A percentile compares a stretch with the other conserved stretches of the same genome.
Evolutionary conservation across 768 basidiomycete species (phyloP).

Genomic region (Sistotremastrum suecicum): DNA sequence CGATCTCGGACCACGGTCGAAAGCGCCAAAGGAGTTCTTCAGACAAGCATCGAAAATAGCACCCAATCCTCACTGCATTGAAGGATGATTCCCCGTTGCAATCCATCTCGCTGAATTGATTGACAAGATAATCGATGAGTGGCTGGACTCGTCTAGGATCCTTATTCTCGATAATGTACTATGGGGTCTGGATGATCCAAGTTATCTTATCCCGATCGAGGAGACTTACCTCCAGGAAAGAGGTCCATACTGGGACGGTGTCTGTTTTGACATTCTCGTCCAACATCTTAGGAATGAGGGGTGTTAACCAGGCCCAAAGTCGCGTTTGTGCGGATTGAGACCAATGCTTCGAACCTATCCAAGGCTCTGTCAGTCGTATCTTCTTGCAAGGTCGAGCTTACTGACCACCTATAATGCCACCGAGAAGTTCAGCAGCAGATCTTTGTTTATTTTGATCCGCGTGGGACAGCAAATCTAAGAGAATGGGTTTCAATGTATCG

Average conservation of each 20-base stretch:
- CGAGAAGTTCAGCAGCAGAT: constrained; percentile 73
- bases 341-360: constrained; percentile 78
- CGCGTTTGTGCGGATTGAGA: constrained; percentile 46
- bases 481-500: constrained; percentile 39
- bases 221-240: constrained; percentile 51
- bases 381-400: not conserved
- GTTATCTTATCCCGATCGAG: not conserved
- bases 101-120: constrained; percentile 51
- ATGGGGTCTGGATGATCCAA: not conserved
- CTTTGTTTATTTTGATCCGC: constrained; percentile 80
- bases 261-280: constrained; percentile 67
- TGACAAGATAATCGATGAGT: constrained; percentile 58
- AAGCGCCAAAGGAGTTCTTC: constrained; percentile 74
- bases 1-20: constrained; percentile 57
- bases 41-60: constrained; percentile 56
- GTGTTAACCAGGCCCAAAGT: constrained; percentile 74
- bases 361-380: constrained; percentile 8
- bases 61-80: constrained; percentile 56
- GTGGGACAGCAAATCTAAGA: constrained; percentile 50
- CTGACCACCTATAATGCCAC: constrained; percentile 52
- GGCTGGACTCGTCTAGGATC: constrained; percentile 78
- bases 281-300: constrained; percentile 51
- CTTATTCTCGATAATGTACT: constrained; percentile 66
- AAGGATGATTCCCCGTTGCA: constrained; percentile 75
- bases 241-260: constrained; percentile 65